These are phyloP conservation scores for Lodderomyces elongisporus DNA, from an alignment of 1,139 yeast genomes.

Conservation along the genomic window DNA sequence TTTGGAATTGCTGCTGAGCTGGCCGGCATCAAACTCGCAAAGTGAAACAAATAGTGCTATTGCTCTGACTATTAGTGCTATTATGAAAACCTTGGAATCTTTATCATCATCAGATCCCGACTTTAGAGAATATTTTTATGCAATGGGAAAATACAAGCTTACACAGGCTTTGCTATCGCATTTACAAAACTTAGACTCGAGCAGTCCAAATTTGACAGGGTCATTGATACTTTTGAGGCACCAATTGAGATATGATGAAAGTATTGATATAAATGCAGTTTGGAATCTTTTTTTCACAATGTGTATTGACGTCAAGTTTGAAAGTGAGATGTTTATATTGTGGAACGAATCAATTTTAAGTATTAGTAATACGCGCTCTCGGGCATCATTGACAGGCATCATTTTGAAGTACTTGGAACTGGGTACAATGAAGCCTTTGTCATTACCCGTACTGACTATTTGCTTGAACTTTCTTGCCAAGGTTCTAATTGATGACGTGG, in stretches of 20 bases:
- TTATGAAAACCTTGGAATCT: conserved; percentile 7
- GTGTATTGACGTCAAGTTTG: conserved; percentile 6
- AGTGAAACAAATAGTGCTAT: no score
- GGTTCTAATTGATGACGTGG: conserved; percentile 7
- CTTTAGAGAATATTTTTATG: conserved; percentile 21
- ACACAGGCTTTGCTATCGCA: conserved; percentile 21
- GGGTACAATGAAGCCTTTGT: conserved; percentile 2
- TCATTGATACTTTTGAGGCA: conserved; percentile 11
- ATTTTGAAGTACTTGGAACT: conserved; percentile 9
- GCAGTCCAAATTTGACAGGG: no score
- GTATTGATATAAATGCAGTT: conserved; percentile 5
- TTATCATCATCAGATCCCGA: conserved; percentile 17
- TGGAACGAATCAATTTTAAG: conserved; percentile 11
- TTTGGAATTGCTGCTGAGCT: conserved; percentile 6
- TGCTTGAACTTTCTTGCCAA: conserved; percentile 11
- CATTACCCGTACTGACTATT: conserved; percentile 4
- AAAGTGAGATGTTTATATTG: conserved; percentile 9
- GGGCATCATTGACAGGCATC: conserved; percentile 6
- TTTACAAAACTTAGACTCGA: conserved; percentile 6
- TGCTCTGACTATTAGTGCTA: no score
- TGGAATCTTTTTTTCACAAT: conserved; percentile 1
- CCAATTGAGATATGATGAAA: conserved; percentile 8
- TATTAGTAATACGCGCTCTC: neutral
- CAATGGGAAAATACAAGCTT: conserved; percentile 21
- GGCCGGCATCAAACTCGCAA: no score